Evolutionary conservation across 2,329 filamentous ascomycete species (phyloP).

Genomic region (Hysterium pulicare): DNA sequence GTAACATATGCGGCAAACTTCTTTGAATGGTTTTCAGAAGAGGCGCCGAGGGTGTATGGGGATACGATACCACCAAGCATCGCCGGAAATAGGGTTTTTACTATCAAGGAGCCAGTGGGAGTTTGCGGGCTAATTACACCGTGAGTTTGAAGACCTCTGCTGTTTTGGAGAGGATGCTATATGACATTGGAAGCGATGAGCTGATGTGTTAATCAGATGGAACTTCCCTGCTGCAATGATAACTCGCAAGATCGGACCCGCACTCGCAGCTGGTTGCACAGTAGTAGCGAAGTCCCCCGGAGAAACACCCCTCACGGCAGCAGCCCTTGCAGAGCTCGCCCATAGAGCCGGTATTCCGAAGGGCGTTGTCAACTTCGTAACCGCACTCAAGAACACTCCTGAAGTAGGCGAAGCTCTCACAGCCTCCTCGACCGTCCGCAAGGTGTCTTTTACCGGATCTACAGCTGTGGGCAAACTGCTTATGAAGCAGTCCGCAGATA

Average conservation of each 20-base stretch:
- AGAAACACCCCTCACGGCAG: conserved; percentile 87
- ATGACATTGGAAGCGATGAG: background rate
- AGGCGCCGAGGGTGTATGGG: conserved; percentile 48
- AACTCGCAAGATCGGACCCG: conserved; percentile 55
- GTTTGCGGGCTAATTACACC: conserved; percentile 81
- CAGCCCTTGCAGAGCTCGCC: conserved; percentile 82
- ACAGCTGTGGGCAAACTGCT: conserved; percentile 68
- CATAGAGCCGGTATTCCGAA: conserved; percentile 83
- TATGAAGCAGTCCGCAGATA: conserved; percentile 84
- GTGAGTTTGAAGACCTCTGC: conserved; percentile 26
- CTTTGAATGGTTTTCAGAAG: conserved; percentile 42
- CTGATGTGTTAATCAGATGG: conserved; percentile 51
- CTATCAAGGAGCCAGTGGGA: conserved; percentile 78
- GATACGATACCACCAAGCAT: conserved; percentile 69
- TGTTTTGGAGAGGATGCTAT: background rate
- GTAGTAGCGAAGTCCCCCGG: conserved; percentile 87
- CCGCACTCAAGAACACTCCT: conserved; percentile 72
- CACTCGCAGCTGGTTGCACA: conserved; percentile 90
- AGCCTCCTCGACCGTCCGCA: conserved; percentile 72
- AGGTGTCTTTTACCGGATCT: conserved; percentile 88
- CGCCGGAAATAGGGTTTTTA: conserved; percentile 71
- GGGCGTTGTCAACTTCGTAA: conserved; percentile 88
- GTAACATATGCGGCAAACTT: conserved; percentile 40
- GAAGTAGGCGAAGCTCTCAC: conserved; percentile 76
- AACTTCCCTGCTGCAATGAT: conserved; percentile 65